Conservation (phyloP, 208 protist species). For the Strigomonas galati region DNA sequence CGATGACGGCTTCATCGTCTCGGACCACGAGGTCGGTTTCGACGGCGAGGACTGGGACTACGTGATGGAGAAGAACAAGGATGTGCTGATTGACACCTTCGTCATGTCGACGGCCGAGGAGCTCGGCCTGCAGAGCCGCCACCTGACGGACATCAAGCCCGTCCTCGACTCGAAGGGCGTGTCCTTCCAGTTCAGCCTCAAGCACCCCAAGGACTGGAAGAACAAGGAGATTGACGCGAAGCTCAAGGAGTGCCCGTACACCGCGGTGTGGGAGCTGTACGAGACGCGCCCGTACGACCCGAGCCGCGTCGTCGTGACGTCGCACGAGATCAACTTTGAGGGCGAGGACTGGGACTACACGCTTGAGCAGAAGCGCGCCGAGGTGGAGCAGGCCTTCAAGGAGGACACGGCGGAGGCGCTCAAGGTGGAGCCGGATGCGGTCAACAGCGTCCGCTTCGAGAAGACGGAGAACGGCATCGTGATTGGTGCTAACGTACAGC, state of each 20-base stretch:
- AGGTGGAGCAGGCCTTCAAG: conserved; percentile 29
- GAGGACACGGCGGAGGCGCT: conserved; percentile 35
- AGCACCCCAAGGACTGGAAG: conserved; percentile 13
- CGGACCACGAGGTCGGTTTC: conserved; percentile 46
- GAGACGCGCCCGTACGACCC: conserved; percentile 29
- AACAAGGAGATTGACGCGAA: conserved; percentile 21
- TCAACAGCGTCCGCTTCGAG: conserved; percentile 31
- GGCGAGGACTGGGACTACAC: conserved; percentile 54
- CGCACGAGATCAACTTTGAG: conserved; percentile 39
- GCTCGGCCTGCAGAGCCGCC: conserved; percentile 27
- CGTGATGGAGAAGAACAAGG: conserved; percentile 35
- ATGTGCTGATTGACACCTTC: conserved; percentile 33
- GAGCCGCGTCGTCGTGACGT: conserved; percentile 18
- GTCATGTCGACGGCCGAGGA: conserved; percentile 24
- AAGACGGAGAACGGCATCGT: conserved; percentile 25
- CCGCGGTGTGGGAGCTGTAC: conserved; percentile 51
- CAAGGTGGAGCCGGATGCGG: conserved; percentile 20
- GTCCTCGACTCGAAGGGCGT: conserved; percentile 13
- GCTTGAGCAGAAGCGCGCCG: conserved; percentile 23
- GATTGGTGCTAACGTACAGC: conserved; percentile 23
- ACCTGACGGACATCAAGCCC: conserved; percentile 27
- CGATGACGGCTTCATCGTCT: conserved; percentile 19
- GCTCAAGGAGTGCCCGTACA: conserved; percentile 23
- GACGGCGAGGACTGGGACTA: conserved; percentile 67
- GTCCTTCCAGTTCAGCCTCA: conserved; percentile 6